Base-by-base conservation (phyloP, 1,284 basidiomycete species). In the Naganishia sp. region DNA sequence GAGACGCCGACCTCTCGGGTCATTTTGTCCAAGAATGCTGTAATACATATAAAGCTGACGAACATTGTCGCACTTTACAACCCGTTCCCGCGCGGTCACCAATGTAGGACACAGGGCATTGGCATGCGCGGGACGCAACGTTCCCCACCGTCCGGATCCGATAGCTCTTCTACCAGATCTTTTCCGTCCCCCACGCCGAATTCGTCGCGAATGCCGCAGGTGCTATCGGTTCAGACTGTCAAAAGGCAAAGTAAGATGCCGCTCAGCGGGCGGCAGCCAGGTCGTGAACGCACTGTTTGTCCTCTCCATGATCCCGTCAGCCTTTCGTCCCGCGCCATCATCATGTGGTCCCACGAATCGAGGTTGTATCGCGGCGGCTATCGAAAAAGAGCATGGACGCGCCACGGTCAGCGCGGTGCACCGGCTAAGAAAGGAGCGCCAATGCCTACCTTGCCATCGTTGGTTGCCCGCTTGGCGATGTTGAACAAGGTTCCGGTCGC, bases 291-390 rank as follows among this genome's bases (percentile, higher is more conserved):
- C 77, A 94, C 93, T 77, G 84, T 83, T 79, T 96, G 93, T 60
- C 92, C 92, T 72, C 94, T 85, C 73, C 81, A 75, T 75, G 90
- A 90, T 21, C 94, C 94, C n/a, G 93, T 95, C 77, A 97, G 79
- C 72, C 90, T 83, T 75, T 85, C 83, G 81, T 97, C 94, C 67
- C 93, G 83, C 74, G 88, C 86, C 88, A 95, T 92, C 92, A 97
- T 92, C 89, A 92, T 91, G 64, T 90, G 84, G 70, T 97, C 93
- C 92, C 92, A 96, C 39, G 84, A 80, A 74, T 96, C 94, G 46
- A 94, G 76, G 66, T 86, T 84, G 77, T 94, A 92, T 65, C 94
- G 85, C 47, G 89, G 84, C 62, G 90, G 88, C 94, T 96, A 63
- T 46, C 35, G 9, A 42, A 15, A 43, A 43, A 60, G 41, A 45